Evolutionary conservation across 2,329 filamentous ascomycete species (phyloP), one percentile per base, ranked within the genome.

Genomic region (Hypomyces perniciosus): DNA sequence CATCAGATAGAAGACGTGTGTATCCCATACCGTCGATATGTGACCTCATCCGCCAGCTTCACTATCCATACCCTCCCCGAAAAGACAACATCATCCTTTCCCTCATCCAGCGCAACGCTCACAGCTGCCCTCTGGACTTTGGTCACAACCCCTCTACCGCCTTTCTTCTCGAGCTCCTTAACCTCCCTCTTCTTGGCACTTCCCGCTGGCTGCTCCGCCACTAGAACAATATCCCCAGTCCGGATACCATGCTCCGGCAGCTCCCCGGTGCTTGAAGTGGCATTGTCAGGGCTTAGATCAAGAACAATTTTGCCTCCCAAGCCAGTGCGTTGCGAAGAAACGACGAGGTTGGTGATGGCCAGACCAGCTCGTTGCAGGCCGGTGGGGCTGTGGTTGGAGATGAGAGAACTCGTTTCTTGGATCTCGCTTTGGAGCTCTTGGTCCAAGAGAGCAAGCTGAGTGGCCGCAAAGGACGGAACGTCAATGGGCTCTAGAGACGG

Each of bases 231-330:
- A 66, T 93, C 89, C 1, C 89, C 89, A 0, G 81, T 78, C 2
- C 88, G 77, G 46, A 93, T 72, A 28, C 86, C 87, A 72, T 92
- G 88, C 64, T 89, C 85, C 1, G 85, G 84, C 20, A 92, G 71
- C 55, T 83, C 80, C 1, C 73, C 68, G 20, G 62, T 62, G 10
- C 57, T 47, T 4, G 79, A 76, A 2, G 85, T 79, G 1, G 90
- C 87, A n/a, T 80, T 71, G 62, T 96, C 92, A 0, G 82, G 74
- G 12, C 72, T 72, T 1, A 99, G 81, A 66, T 96, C 91, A 4
- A 96, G 73, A 2, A 99, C 86, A 0, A 88, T 90, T 57, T 90
- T 88, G n/a, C 93, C 93, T 12, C 91, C 93, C 35, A 96, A 76
- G 0, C 93, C 93, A 0, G 93, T 99, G 30, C 91, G 85, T 64